These are phyloP conservation scores for Gentiana dahurica DNA, from an alignment of 257 asterid genomes.

Conservation along the genomic window DNA sequence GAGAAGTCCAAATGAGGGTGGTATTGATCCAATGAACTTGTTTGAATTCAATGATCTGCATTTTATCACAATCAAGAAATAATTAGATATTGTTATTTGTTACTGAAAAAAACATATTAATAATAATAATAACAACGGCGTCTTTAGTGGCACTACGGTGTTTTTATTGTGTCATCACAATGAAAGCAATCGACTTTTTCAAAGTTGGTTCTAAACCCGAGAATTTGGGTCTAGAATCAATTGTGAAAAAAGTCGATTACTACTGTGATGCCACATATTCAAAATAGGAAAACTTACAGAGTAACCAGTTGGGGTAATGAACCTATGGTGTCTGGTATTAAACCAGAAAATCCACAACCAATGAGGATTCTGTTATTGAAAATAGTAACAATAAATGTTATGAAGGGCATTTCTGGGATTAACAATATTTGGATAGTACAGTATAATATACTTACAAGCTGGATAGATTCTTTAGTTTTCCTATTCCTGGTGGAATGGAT, in stretches of 20 bases:
- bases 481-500: constrained; percentile 55
- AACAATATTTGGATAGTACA: not conserved
- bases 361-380: constrained; percentile 47
- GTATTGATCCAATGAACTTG: constrained; percentile 62
- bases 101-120: no score
- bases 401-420: no score
- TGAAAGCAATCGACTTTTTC: no score
- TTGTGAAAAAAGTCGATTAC: no score
- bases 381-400: constrained; percentile 4
- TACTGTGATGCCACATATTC: no score
- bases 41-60: constrained; percentile 70
- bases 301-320: constrained; percentile 38
- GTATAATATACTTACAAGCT: constrained; percentile 53
- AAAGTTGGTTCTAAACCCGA: no score
- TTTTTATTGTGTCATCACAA: no score
- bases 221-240: no score
- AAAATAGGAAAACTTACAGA: constrained; percentile 44
- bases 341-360: constrained; percentile 77
- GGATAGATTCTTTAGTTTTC: constrained; percentile 42
- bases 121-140: no score
- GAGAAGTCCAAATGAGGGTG: constrained; percentile 53
- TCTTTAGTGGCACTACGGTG: no score
- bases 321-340: constrained; percentile 64
- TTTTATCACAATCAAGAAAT: not conserved
- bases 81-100: no score